Evolutionary conservation across 176 grass and related monocot genomes (phyloP).

Genomic region (Aechmea fasciata): DNA sequence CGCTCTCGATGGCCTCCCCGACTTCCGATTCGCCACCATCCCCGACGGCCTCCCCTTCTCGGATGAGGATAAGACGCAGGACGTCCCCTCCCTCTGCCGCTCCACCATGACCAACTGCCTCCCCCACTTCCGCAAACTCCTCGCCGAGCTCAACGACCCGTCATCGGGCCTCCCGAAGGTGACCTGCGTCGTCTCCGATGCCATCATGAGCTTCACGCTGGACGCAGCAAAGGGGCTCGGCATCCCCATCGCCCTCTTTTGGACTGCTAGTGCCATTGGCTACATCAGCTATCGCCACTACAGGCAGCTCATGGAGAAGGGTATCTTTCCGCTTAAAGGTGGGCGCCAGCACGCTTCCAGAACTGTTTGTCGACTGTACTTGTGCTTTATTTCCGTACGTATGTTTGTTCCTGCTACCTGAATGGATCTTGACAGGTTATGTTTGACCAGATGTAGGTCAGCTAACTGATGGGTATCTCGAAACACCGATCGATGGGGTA

Average conservation of each 20-base stretch:
- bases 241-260: background rate
- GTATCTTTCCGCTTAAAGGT: slow-evolving; percentile 8
- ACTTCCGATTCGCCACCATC: slow-evolving; percentile 13
- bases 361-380: too few relatives aligned
- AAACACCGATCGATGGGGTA: slow-evolving; percentile 3
- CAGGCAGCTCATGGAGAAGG: background rate
- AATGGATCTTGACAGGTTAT: background rate
- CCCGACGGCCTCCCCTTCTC: slow-evolving; percentile 14
- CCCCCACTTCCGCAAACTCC: slow-evolving; percentile 1
- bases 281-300: slow-evolving; percentile 4
- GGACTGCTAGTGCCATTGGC: slow-evolving; percentile 1
- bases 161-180: background rate
- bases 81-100: background rate
- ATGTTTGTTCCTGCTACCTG: too few relatives aligned
- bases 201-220: slow-evolving; percentile 9
- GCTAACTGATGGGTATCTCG: slow-evolving; percentile 9
- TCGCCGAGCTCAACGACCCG: background rate
- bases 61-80: slow-evolving; percentile 5
- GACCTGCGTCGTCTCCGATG: slow-evolving; percentile 7
- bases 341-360: too few relatives aligned
- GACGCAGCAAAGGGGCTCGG: slow-evolving; percentile 4
- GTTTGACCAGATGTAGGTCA: background rate
- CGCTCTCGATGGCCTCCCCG: slow-evolving; percentile 1
- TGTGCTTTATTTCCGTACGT: background rate
- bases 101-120: slow-evolving; percentile 8